A percentile compares a stretch with the other conserved stretches of the same genome.
These are phyloP conservation scores for Cryptococcus floricola DNA, from an alignment of 1,284 basidiomycete genomes.

Conservation along the genomic window DNA sequence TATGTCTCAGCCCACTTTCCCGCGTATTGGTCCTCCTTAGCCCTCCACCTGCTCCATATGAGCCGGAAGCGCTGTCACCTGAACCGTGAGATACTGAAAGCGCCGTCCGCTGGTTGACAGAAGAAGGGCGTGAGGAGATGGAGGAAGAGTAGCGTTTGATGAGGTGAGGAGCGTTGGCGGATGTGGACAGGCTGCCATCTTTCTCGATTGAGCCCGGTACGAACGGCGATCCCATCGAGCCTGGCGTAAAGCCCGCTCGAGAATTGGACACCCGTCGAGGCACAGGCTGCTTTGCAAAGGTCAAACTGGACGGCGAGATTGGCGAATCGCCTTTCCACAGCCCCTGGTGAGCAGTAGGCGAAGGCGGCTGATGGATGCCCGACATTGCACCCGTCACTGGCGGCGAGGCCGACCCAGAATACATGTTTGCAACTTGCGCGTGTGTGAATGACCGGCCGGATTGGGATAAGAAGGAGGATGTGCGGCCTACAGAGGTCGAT, in stretches of 20 bases:
- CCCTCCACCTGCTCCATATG: slow-evolving; percentile 22
- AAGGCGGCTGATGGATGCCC: slow-evolving; percentile 19
- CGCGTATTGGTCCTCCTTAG: slow-evolving; percentile 30
- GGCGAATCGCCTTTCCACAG: slow-evolving; percentile 3
- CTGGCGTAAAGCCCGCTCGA: slow-evolving; percentile 18
- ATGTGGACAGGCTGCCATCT: slow-evolving; percentile 12
- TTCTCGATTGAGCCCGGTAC: slow-evolving; percentile 36
- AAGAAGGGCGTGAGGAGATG: slow-evolving; percentile 24
- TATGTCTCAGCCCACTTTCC: slow-evolving; percentile 33
- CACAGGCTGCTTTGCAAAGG: slow-evolving; percentile 40
- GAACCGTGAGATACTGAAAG: background rate
- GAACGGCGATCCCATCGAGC: slow-evolving; percentile 29
- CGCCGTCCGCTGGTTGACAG: background rate
- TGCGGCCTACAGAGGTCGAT: slow-evolving; percentile 33
- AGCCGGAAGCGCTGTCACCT: slow-evolving; percentile 4
- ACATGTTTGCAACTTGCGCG: slow-evolving; percentile 42
- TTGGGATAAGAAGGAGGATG: slow-evolving; percentile 45
- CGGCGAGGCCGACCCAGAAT: slow-evolving; percentile 21
- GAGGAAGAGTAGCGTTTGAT: slow-evolving; percentile 44
- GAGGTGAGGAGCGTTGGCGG: slow-evolving; percentile 19
- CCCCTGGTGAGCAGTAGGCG: slow-evolving; percentile 17
- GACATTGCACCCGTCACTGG: slow-evolving; percentile 22
- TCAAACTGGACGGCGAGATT: slow-evolving; percentile 29
- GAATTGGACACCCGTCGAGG: slow-evolving; percentile 20
- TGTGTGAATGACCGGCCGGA: slow-evolving; percentile 48